A percentile compares a stretch with the other conserved stretches of the same genome.
These are phyloP conservation scores for Diplodia seriata DNA, from an alignment of 2,329 filamentous ascomycete species.

Conservation along the genomic window DNA sequence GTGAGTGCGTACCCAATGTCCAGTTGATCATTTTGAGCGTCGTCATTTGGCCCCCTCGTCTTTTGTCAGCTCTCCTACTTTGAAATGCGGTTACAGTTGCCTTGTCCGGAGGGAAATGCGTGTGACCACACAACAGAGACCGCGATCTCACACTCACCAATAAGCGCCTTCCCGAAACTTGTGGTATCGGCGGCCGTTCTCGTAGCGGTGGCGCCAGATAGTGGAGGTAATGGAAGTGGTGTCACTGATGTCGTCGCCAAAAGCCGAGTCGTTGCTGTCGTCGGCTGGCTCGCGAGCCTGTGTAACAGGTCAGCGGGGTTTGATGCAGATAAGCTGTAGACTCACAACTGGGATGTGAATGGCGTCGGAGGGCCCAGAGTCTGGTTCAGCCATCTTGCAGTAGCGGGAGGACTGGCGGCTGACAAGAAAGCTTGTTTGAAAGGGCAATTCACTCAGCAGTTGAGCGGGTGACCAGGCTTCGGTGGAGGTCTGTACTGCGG, in stretches of 20 bases:
- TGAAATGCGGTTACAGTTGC: not conserved
- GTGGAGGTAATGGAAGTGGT: slow-evolving; percentile 43
- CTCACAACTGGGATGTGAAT: slow-evolving; percentile 9
- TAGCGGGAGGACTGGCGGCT: not conserved
- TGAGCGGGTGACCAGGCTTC: not conserved
- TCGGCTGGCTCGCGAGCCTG: not conserved
- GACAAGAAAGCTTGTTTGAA: not conserved
- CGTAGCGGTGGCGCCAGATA: slow-evolving; percentile 42
- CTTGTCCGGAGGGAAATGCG: no score
- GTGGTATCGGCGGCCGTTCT: slow-evolving; percentile 31
- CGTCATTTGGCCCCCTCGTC: slow-evolving; percentile 40
- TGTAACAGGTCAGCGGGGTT: not conserved
- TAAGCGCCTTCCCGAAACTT: slow-evolving; percentile 16
- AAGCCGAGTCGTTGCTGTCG: slow-evolving; percentile 40
- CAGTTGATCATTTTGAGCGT: slow-evolving; percentile 31
- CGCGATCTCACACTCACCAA: slow-evolving; percentile 2
- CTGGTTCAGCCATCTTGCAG: not conserved
- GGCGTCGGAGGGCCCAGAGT: not conserved
- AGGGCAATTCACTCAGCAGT: not conserved
- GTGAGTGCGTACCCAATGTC: slow-evolving; percentile 13
- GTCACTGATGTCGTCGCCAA: slow-evolving; percentile 40
- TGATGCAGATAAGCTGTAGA: not conserved
- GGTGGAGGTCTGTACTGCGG: not conserved
- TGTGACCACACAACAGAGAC: not conserved
- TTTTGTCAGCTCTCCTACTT: not conserved